Percentiles rank a stretch among this genome's conserved stretches.
Conservation (phyloP, 331 rosid species). For the Acacia concinna region DNA sequence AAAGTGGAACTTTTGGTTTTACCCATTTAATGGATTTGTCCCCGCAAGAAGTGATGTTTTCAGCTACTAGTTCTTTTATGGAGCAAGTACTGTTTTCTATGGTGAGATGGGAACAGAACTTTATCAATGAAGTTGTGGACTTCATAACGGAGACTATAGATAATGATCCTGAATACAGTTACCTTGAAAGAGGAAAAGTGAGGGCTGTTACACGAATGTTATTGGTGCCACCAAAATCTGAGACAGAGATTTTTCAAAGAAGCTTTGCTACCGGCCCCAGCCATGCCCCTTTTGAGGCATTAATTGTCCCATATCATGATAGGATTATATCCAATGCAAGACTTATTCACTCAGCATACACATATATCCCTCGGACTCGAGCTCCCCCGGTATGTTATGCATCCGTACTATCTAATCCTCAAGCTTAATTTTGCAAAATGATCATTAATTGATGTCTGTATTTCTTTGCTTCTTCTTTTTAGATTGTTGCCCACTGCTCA, state of each 20-base stretch:
- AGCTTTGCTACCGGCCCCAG: conserved; percentile 66
- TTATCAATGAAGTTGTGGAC: conserved; percentile 59
- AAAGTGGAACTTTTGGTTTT: conserved; percentile 82
- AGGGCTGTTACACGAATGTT: conserved; percentile 78
- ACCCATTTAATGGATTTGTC: conserved; percentile 78
- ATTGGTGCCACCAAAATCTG: conserved; percentile 74
- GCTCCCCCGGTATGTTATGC: conserved; percentile 85
- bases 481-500: conserved; percentile 81
- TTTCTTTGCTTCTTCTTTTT: conserved; percentile 33
- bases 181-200: conserved; percentile 69
- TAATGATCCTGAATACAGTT: conserved; percentile 53
- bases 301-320: conserved; percentile 68
- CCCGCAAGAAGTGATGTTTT: conserved; percentile 81
- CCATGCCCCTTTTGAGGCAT: conserved; percentile 76
- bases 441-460: background rate
- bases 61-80: conserved; percentile 72
- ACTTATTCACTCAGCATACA: conserved; percentile 85
- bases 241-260: conserved; percentile 47
- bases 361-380: conserved; percentile 82
- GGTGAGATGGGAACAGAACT: conserved; percentile 62
- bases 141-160: conserved; percentile 50
- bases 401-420: conserved; percentile 19
- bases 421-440: conserved; percentile 1
- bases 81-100: conserved; percentile 78
- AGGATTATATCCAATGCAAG: conserved; percentile 69